Conservation (phyloP, 1,284 basidiomycete genomes). For the Apiotrichum domesticum region DNA sequence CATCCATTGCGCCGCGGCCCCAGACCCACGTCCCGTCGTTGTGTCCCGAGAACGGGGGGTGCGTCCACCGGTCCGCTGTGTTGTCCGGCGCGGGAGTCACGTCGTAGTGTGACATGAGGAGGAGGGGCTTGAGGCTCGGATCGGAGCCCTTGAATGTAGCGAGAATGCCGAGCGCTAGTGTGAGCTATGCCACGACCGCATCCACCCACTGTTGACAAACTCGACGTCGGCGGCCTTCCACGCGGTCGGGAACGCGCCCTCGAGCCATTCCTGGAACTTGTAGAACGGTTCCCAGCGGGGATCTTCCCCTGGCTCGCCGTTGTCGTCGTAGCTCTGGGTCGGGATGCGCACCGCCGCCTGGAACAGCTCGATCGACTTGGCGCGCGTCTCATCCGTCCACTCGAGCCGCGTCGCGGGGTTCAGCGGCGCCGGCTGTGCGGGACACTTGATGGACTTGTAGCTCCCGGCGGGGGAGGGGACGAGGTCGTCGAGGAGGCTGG, state of each 20-base stretch:
- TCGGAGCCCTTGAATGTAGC: constrained; percentile 50
- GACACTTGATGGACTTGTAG: constrained; percentile 22
- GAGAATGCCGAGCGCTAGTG: constrained; percentile 46
- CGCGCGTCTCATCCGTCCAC: constrained; percentile 29
- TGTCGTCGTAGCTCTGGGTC: constrained; percentile 44
- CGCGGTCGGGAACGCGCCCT: constrained; percentile 37
- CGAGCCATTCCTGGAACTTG: constrained; percentile 43
- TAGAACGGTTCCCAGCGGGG: constrained; percentile 43
- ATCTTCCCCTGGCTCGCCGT: constrained; percentile 44
- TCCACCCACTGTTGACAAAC: constrained; percentile 46
- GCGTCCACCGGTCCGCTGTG: constrained; percentile 43
- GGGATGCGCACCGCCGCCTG: constrained; percentile 36
- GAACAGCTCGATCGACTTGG: constrained; percentile 26
- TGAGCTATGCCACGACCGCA: background rate
- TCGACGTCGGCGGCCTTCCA: constrained; percentile 34
- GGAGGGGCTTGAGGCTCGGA: constrained; percentile 47
- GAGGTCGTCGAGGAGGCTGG: too few relatives aligned
- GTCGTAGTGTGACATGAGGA: constrained; percentile 35
- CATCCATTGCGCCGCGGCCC: constrained; percentile 44
- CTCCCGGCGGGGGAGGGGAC: too few relatives aligned
- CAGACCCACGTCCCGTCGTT: constrained; percentile 42
- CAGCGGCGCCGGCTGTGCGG: constrained; percentile 33
- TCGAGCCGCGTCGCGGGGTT: constrained; percentile 29
- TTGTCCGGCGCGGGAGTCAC: constrained; percentile 42
- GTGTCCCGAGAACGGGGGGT: constrained; percentile 43